Evolutionary conservation across 164 flowering plant genomes (phyloP).

Genomic region (Euptelea pleiosperma): DNA sequence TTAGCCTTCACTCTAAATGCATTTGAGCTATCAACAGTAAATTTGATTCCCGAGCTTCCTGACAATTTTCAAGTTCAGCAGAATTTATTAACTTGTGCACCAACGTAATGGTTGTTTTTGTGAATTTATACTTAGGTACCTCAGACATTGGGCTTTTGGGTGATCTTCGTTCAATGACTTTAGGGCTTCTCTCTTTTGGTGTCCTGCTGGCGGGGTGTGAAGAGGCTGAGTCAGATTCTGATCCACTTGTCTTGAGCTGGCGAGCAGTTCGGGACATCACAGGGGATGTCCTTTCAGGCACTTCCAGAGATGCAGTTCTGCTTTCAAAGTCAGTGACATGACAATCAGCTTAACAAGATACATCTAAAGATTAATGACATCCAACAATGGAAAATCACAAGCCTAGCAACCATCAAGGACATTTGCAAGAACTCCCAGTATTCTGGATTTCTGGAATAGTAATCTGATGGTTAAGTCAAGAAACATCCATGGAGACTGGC

Average conservation of each 20-base stretch:
- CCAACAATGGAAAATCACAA: not conserved
- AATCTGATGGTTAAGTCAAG: too few relatives aligned
- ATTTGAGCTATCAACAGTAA: too few relatives aligned
- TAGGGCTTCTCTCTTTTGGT: constrained; percentile 70
- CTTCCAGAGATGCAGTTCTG: constrained; percentile 53
- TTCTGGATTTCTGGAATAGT: too few relatives aligned
- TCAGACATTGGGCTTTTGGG: constrained; percentile 75
- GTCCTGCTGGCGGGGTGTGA: constrained; percentile 47
- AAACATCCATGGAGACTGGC: not conserved
- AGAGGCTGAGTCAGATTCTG: constrained; percentile 45
- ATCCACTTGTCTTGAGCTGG: constrained; percentile 47
- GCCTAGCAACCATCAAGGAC: not conserved
- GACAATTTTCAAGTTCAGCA: too few relatives aligned
- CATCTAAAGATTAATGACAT: not conserved
- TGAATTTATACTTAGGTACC: constrained; percentile 40
- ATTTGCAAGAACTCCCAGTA: too few relatives aligned
- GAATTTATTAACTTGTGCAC: too few relatives aligned
- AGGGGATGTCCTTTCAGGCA: constrained; percentile 63
- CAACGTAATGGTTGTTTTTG: not conserved
- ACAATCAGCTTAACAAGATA: constrained; percentile 6
- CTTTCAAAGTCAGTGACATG: constrained; percentile 9
- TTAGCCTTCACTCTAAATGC: too few relatives aligned
- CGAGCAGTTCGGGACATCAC: constrained; percentile 56
- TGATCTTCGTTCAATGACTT: constrained; percentile 61
- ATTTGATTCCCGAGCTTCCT: too few relatives aligned